These are phyloP conservation scores for Tylopilus vinaceipallidus DNA, from an alignment of 768 basidiomycete genomes.

Conservation along the genomic window DNA sequence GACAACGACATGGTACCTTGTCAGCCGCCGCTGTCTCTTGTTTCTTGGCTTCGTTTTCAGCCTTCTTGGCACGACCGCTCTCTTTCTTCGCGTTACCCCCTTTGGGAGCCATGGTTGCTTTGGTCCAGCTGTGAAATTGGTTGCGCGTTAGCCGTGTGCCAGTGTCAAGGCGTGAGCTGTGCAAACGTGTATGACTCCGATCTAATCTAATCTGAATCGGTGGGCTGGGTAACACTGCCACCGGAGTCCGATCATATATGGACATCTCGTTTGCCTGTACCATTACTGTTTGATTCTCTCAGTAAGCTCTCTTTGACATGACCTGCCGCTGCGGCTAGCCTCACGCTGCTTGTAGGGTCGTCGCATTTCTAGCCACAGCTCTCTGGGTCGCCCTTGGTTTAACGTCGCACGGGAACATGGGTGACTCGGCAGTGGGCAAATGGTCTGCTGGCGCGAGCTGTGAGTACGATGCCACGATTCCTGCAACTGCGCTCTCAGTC, in stretches of 20 bases:
- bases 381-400: neutral
- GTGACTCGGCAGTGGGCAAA: constrained; percentile 29
- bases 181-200: constrained; percentile 15
- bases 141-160: constrained; percentile 1
- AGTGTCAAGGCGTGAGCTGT: constrained; percentile 5
- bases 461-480: constrained; percentile 19
- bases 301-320: neutral
- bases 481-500: neutral
- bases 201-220: constrained; percentile 27
- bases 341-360: constrained; percentile 1
- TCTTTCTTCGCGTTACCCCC: constrained; percentile 93
- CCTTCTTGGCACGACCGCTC: constrained; percentile 84
- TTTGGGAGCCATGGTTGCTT: constrained; percentile 73
- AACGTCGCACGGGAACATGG: constrained; percentile 20
- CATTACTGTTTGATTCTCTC: neutral
- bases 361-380: too few relatives aligned
- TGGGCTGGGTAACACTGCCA: constrained; percentile 22
- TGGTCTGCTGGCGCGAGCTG: constrained; percentile 38
- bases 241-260: constrained; percentile 11
- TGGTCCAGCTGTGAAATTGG: constrained; percentile 6
- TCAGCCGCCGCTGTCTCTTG: constrained; percentile 57
- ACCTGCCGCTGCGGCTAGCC: neutral
- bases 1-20: constrained; percentile 41
- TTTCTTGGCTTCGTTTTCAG: constrained; percentile 86
- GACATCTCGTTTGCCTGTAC: neutral